Evolutionary conservation across 2,329 filamentous ascomycete species (phyloP).

Genomic region (Magnaporthiopsis rhizophila): DNA sequence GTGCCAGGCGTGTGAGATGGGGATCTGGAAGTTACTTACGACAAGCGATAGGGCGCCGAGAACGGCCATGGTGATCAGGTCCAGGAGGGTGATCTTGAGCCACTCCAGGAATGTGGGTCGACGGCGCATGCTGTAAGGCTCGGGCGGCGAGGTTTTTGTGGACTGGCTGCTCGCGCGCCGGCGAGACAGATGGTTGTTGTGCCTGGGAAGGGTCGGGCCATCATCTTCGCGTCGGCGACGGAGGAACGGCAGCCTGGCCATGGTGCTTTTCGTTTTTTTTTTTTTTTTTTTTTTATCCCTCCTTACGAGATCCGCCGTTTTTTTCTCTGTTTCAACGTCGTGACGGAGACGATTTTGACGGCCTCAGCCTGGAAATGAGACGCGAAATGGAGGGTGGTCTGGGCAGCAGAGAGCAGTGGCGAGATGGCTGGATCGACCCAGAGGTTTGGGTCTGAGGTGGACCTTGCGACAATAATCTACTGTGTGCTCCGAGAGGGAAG

Average conservation of each 20-base stretch:
- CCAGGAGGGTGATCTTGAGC: slow-evolving; percentile 59
- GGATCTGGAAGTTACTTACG: slow-evolving; percentile 32
- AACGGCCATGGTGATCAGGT: slow-evolving; percentile 57
- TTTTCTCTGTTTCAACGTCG: background rate
- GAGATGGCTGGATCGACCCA: too few species aligned
- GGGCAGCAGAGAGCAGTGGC: too few species aligned
- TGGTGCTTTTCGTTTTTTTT: background rate
- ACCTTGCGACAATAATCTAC: too few species aligned
- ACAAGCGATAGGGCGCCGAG: slow-evolving; percentile 61
- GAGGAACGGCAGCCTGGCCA: background rate
- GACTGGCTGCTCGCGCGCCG: background rate
- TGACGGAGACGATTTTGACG: too few species aligned
- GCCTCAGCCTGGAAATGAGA: background rate
- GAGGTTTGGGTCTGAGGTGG: too few species aligned
- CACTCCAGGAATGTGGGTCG: slow-evolving; percentile 51
- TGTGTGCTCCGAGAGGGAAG: background rate
- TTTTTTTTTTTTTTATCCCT: background rate
- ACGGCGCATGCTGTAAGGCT: slow-evolving; percentile 1
- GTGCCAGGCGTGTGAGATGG: background rate
- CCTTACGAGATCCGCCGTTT: too few species aligned
- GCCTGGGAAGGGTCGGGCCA: background rate
- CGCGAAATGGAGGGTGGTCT: too few species aligned
- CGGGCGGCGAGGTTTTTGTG: background rate
- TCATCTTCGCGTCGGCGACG: slow-evolving; percentile 2
- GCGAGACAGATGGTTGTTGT: background rate